Evolutionary conservation across 495 filamentous ascomycete genomes (phyloP).

Genomic region (Talaromyces borbonicus): DNA sequence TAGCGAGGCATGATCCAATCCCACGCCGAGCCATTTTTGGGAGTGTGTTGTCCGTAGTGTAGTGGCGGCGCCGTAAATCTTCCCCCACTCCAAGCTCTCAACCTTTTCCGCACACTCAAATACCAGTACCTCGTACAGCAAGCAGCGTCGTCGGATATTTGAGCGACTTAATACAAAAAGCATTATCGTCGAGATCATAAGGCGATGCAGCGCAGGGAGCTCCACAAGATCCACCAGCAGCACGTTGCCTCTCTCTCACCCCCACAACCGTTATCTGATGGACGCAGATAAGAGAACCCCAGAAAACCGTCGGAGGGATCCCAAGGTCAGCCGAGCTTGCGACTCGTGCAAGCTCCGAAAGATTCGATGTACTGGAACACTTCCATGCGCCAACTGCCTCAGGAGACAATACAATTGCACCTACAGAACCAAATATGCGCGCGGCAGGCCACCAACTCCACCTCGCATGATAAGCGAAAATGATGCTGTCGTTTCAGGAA

Average conservation of each 20-base stretch:
- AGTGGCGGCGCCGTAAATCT: no score
- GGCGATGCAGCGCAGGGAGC: no score
- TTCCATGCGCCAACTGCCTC: slow-evolving; percentile 10
- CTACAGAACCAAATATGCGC: slow-evolving; percentile 13
- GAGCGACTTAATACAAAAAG: no score
- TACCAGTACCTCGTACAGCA: no score
- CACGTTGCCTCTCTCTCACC: neutral
- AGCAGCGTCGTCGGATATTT: no score
- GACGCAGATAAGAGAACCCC: neutral
- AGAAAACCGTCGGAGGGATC: slow-evolving; percentile 11
- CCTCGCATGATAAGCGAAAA: neutral
- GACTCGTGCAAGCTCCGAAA: slow-evolving; percentile 16
- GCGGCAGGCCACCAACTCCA: slow-evolving; percentile 15
- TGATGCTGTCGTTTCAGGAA: neutral
- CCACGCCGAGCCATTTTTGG: no score
- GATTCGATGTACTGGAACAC: slow-evolving; percentile 13
- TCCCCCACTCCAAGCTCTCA: no score
- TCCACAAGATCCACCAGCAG: neutral
- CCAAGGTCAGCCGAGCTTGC: slow-evolving; percentile 15
- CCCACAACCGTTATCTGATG: neutral
- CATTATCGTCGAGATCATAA: no score
- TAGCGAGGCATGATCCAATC: no score
- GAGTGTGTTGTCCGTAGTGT: no score
- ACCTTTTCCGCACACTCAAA: no score
- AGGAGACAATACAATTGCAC: slow-evolving; percentile 8